Conservation (phyloP, 352 stramenopile genomes). For the Phytophthora boehmeriae region DNA sequence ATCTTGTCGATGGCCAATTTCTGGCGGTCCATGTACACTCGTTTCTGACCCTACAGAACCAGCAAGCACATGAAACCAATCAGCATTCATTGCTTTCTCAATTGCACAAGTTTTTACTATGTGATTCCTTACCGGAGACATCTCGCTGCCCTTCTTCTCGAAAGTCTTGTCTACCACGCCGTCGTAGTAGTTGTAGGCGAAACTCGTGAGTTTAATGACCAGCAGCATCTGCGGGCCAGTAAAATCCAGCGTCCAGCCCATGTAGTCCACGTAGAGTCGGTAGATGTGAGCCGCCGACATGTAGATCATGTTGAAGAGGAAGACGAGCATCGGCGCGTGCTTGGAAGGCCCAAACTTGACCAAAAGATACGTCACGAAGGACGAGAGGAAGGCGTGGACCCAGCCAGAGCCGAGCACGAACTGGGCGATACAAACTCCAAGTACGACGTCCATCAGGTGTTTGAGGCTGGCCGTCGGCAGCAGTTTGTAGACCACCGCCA, state of each 20-base stretch:
- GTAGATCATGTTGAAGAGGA: constrained; percentile 95
- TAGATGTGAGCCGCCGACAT: constrained; percentile 94
- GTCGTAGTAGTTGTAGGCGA: constrained; percentile 98
- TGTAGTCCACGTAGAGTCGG: constrained; percentile 96
- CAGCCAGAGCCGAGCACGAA: constrained; percentile 93
- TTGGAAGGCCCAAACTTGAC: constrained; percentile 65
- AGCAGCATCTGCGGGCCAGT: constrained; percentile 93
- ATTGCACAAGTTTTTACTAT: neutral
- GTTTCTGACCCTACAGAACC: constrained; percentile 18
- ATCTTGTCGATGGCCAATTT: constrained; percentile 79
- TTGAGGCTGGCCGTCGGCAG: constrained; percentile 88
- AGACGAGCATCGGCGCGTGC: constrained; percentile 85
- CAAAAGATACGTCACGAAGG: constrained; percentile 91
- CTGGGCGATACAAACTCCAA: constrained; percentile 94
- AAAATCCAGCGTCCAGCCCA: constrained; percentile 90
- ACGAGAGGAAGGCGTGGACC: constrained; percentile 95
- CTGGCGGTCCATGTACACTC: constrained; percentile 47
- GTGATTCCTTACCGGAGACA: constrained; percentile 6
- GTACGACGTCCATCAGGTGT: constrained; percentile 92
- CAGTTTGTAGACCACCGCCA: constrained; percentile 89
- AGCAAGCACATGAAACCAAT: neutral
- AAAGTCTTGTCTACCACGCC: constrained; percentile 74
- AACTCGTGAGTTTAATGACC: constrained; percentile 97
- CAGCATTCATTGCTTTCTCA: neutral
- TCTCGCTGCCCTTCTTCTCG: constrained; percentile 31